Base-by-base conservation (phyloP, 495 filamentous ascomycete species). In the Amphirosellinia nigrospora region DNA sequence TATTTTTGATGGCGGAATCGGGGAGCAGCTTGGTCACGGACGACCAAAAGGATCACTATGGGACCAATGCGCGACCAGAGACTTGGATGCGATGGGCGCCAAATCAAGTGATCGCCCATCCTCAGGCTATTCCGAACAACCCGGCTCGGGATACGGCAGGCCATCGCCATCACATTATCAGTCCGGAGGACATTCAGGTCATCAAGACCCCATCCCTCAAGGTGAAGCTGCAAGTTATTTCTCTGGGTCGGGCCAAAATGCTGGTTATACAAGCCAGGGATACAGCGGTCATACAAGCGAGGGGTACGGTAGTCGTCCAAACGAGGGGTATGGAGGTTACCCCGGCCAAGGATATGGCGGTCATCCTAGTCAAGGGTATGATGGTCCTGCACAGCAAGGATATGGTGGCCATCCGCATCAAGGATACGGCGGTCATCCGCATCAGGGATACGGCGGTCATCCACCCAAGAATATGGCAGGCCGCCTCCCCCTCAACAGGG, bases 1-100 rank as follows among this genome's bases (percentile, higher is more conserved):
- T 11, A 78, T 81, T 41, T 79, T 82, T 34, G 81, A 81, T 43
- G 78, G 75, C 30, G 79, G 76, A 8, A 32, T 72, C 2, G 46
- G 76, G n/a, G 79, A 73, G 13, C 78, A 83, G 64, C 78, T 81
- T n/a, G 82, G 86, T 4, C 85, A 88, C 72, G 85, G 85, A 4
- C 84, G 80, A 59, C 82, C 84, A 0, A 75, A 79, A 0, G 82
- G 81, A 0, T 86, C 83, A 0, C 79, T 88, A 4, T 88, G 86
- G 86, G 75, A 77, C n/a, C 80, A 87, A 63, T 80, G 87, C 45
- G 78, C 79, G 46, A 79, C 77, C 41, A 75, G 83, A 68, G 82
- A 84, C 66, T 66, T 84, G 3, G 72, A 75, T 52, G 77, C 78
- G 19, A 79, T 84, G 79, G 71, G 73, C n/a, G 73, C 45, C 0